A percentile compares a stretch with the other conserved stretches of the same genome.
phyloP scores from a whole-genome alignment of 306 rosid genomes.

The Lathyrus aphaca region DNA sequence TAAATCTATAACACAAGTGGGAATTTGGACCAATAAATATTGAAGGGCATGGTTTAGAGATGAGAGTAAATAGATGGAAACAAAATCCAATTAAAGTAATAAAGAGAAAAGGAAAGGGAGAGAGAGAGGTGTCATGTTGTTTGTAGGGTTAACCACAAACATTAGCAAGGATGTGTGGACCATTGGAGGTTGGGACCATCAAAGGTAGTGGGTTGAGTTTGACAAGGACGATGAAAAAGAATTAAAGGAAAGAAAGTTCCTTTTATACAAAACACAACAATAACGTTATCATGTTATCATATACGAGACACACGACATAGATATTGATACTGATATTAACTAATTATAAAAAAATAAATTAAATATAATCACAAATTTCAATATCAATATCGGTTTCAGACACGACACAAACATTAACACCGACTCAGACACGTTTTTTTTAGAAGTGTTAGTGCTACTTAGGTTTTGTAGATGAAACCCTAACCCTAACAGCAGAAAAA shows the following conservation, averaged over 20 bases:
- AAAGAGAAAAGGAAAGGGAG: slow-evolving; percentile 18
- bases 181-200: slow-evolving; percentile 22
- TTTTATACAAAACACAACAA: not conserved
- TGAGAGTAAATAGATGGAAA: slow-evolving; percentile 44
- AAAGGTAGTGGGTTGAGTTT: slow-evolving; percentile 28
- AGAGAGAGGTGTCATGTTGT: slow-evolving; percentile 45
- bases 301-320: no score
- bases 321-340: no score
- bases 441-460: no score
- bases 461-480: no score
- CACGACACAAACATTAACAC: no score
- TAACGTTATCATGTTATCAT: no score
- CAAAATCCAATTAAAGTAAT: slow-evolving; percentile 43
- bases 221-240: slow-evolving; percentile 22
- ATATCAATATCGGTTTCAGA: no score
- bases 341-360: no score
- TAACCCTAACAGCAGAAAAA: slow-evolving; percentile 15
- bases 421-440: no score
- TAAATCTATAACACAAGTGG: slow-evolving; percentile 37
- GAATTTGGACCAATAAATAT: slow-evolving; percentile 40
- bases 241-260: slow-evolving; percentile 16
- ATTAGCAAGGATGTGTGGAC: slow-evolving; percentile 41
- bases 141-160: slow-evolving; percentile 81
- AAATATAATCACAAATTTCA: no score
- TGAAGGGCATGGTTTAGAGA: slow-evolving; percentile 34